Percentiles rank a stretch among this genome's conserved stretches.
Conservation (phyloP, 805 yeast species). For the Metschnikowia cerradonensis region DNA sequence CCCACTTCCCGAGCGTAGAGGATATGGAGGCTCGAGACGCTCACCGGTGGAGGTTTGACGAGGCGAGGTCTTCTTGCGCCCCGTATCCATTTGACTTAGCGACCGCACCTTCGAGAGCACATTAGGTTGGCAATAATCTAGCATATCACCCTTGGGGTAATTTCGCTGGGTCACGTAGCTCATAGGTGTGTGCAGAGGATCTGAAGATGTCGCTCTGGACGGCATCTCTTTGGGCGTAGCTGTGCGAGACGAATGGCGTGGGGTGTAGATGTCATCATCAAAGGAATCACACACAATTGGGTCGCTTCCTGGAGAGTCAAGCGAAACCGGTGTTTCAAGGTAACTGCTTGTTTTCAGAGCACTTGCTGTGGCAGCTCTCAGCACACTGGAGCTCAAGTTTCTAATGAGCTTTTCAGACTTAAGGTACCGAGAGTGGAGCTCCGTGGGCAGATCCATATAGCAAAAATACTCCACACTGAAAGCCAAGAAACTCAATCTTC, state of each 20-base stretch:
- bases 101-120: slow-evolving; percentile 2
- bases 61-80: not conserved
- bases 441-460: slow-evolving; percentile 10
- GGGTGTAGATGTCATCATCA: not conserved
- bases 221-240: not conserved
- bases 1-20: not conserved
- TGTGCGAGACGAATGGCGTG: not conserved
- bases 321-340: not conserved
- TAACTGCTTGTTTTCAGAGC: not conserved
- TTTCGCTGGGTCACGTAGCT: not conserved
- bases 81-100: not conserved
- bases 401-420: slow-evolving; percentile 2
- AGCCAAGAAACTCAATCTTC: slow-evolving; percentile 6
- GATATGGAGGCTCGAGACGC: slow-evolving; percentile 2
- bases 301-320: not conserved
- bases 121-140: not conserved
- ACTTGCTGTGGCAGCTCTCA: slow-evolving; percentile 1
- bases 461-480: slow-evolving; percentile 11
- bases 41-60: not conserved
- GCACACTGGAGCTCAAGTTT: slow-evolving; percentile 3
- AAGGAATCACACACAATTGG: not conserved
- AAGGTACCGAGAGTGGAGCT: slow-evolving; percentile 7
- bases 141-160: not conserved
- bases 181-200: not conserved
- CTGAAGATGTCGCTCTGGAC: not conserved